Evolutionary conservation across 1,139 yeast genomes (phyloP), one percentile per base, ranked within the genome.

Genomic region (Yamadazyma atmosphaerica): DNA sequence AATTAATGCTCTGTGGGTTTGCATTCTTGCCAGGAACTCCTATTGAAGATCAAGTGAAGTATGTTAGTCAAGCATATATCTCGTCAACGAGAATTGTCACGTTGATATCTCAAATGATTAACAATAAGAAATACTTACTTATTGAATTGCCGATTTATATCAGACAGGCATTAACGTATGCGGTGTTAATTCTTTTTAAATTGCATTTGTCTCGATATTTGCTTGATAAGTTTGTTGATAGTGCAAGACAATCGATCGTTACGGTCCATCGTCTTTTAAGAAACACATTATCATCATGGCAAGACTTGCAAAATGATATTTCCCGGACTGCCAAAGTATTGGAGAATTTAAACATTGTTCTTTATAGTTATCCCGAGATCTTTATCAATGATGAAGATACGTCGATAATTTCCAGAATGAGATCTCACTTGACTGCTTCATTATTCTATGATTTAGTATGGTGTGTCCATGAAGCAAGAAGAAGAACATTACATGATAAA

Each of bases 21-120:
- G 92, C 96, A 4, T 90, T 89, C 54, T 68, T 90, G 41, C 97
- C 97, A 1, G 95, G 87, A 11, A 86, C 96, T 0, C 94, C 96
- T 3, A 78, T 84, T 34, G 94, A 85, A 51, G 95, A 86, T 60
- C 96, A 87, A 60, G 85, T 88, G 0, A 82, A 81, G 49, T 88
- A 86, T 58, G 92, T 89, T 13, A 83, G 88, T 33, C 79, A 81
- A 29, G 95, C 95, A 0, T 89, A 87, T 56, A 68, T 85, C 38
- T 67, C 89, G 1, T 89, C 96, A 1, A 89, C 97, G 0, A 72
- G 92, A 44, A 80, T 88, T 31, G 79, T 89, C 15, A 88, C 97
- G 0, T 68, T 88, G 14, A 77, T 87, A 32, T 83, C 95, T 1
- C 79, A 81, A 47, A 64, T 88, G 54, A 73, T 86, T 27, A 60